These are phyloP conservation scores for Wickerhamomyces alni DNA, from an alignment of 805 yeast genomes.

Conservation along the genomic window DNA sequence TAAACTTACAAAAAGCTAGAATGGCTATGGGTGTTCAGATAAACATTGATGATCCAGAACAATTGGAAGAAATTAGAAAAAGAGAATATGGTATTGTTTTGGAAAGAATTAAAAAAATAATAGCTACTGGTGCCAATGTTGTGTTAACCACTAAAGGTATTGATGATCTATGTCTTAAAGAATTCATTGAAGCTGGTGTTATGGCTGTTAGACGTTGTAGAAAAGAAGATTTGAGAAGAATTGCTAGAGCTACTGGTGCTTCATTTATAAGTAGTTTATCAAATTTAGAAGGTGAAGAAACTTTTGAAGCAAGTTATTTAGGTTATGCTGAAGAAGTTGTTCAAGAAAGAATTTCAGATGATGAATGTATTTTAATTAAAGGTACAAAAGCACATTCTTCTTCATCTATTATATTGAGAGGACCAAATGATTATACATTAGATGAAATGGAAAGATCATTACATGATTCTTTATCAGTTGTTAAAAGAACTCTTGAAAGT, in stretches of 20 bases:
- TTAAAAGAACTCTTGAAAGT: conserved; percentile 91
- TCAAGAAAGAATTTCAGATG: conserved; percentile 87
- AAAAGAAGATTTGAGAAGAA: conserved; percentile 92
- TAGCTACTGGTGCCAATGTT: conserved; percentile 79
- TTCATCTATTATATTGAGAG: conserved; percentile 87
- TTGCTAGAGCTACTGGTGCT: conserved; percentile 98
- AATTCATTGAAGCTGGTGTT: conserved; percentile 82
- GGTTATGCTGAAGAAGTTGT: conserved; percentile 92
- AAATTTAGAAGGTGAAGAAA: conserved; percentile 89
- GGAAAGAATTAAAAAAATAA: conserved; percentile 79
- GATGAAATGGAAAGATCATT: conserved; percentile 99
- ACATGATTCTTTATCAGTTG: conserved; percentile 91
- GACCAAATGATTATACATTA: conserved; percentile 89
- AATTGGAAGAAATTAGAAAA: conserved; percentile 89
- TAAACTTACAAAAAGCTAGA: conserved; percentile 90
- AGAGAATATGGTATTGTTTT: conserved; percentile 68
- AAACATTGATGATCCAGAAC: conserved; percentile 96
- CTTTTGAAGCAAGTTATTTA: conserved; percentile 69
- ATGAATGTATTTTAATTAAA: conserved; percentile 91
- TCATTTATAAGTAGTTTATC: conserved; percentile 81
- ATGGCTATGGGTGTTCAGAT: conserved; percentile 99
- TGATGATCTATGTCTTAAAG: conserved; percentile 95
- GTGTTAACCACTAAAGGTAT: conserved; percentile 95
- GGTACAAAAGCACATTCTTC: conserved; percentile 94
- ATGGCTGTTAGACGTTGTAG: conserved; percentile 94